Evolutionary conservation across 345 rosid genomes (phyloP), one percentile per base, ranked within the genome.

Genomic region (Syzygium grande): DNA sequence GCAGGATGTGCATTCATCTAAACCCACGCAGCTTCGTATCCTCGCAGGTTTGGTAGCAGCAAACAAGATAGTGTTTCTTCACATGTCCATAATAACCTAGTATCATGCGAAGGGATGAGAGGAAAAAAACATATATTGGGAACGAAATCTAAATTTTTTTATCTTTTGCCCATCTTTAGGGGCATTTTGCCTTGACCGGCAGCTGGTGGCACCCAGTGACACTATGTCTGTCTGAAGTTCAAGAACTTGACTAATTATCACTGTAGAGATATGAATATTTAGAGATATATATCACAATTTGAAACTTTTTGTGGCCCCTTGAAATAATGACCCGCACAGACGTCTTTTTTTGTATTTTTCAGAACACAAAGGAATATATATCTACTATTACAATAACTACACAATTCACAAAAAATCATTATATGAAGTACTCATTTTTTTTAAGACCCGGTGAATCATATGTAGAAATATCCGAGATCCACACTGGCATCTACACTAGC

Each of bases 1-100:
- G 59, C 46, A 84, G 86, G 86, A 84, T 25, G 46, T 13, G 52
- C 86, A 38, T 84, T 84, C 54, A 51, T 84, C 59, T 84, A 38
- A 5, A 34, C 80, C 73, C 58, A n/a, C 34, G 54, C 68, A 51
- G 30, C 58, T 87, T 87, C 80, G 88, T 56, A 23, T 21, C 84
- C 88, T 87, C 88, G 88, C 85, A 87, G 88, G 88, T 87, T 87
- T 86, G 43, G 38, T 11, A 73, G 80, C 43, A 34, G 80, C 80
- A 17, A 73, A 34, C 49, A 73, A 73, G 80, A 73, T 5, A 73
- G 38, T 9, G 49, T 38, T 34, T 19, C 9, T 73, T 73, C 80
- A 22, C 80, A 34, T 73, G 49, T 73, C 25, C 80, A 19, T n/a
- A 27, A 43, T 51, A 55, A 51, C 86, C 85, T 38, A 84, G 46